A percentile compares a stretch with the other conserved stretches of the same genome.
These are phyloP conservation scores for Aspergillus sclerotialis DNA, from an alignment of 2,329 filamentous ascomycete species.

Conservation along the genomic window DNA sequence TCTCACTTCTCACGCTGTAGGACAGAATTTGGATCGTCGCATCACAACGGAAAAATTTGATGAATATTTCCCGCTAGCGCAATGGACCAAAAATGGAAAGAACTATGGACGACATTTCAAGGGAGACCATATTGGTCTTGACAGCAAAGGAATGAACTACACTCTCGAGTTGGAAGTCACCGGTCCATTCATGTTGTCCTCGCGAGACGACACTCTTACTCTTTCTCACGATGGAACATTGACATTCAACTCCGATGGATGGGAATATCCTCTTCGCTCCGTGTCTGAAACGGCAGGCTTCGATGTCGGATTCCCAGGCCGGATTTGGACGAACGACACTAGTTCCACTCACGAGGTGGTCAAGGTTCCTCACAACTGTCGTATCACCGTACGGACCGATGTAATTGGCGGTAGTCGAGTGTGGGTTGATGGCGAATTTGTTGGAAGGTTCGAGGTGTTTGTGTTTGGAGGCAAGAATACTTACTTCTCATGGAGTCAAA, in stretches of 20 bases:
- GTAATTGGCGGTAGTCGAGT: conserved; percentile 42
- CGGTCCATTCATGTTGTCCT: conserved; percentile 40
- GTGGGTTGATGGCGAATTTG: conserved; percentile 42
- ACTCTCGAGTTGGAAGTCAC: conserved; percentile 44
- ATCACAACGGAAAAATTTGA: not conserved
- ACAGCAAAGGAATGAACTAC: conserved; percentile 52
- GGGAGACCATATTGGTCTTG: conserved; percentile 29
- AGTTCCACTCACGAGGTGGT: conserved; percentile 41
- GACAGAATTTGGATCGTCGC: conserved; percentile 42
- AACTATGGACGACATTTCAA: conserved; percentile 29
- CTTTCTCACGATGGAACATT: conserved; percentile 31
- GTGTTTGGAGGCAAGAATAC: conserved; percentile 48
- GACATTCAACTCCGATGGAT: conserved; percentile 39
- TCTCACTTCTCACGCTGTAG: conserved; percentile 38
- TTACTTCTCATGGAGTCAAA: conserved; percentile 49
- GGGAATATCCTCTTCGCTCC: conserved; percentile 44
- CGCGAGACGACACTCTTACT: conserved; percentile 37
- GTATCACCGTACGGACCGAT: conserved; percentile 40
- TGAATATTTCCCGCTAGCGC: conserved; percentile 20
- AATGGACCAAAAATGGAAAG: conserved; percentile 20
- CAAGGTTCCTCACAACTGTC: conserved; percentile 23
- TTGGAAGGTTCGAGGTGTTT: conserved; percentile 48
- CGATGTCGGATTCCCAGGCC: conserved; percentile 42
- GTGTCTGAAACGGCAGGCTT: conserved; percentile 38
- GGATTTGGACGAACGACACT: conserved; percentile 47